Base-by-base conservation (phyloP, 2,329 filamentous ascomycete species). In the Colletotrichum magnum region DNA sequence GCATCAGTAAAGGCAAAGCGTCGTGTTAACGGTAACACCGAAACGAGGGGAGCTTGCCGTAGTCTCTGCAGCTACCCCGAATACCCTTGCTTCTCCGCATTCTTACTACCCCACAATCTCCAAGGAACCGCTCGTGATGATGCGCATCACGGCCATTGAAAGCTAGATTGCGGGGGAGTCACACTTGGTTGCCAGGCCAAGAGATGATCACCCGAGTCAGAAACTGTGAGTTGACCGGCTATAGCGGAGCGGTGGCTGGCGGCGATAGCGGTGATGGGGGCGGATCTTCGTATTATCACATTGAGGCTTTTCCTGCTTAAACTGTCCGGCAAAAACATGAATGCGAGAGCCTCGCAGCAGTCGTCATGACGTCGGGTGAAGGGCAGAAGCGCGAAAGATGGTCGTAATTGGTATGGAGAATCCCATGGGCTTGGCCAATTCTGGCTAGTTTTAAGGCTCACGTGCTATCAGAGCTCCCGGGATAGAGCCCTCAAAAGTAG, bases 151-250 rank as follows among this genome's bases (percentile, higher is more conserved):
- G 57, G 51, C 13, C 43, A 6, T 58, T 39, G 51, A 51, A 21
- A 21, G 62, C 16, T 69, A 7, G 51, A 51, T 28, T 69, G 67
- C 67, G 62, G 67, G 67, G 67, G 60, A 61, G 57, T 61, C 63
- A 62, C 67, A 61, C 61, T 61, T 62, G 62, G 56, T 52, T 13
- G 36, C 28, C 4, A 41, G 56, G 32, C 41, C 12, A n/a, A 47
- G 56, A 43, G 15, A n/a, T 56, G 50, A 47, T 32, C 24, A 26
- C 16, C 36, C 36, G 47, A 61, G 36, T 61, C 47, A 53, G 41
- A 28, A 9, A 58, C n/a, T n/a, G 26, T 56, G 16, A 28, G 41
- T 43, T 43, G 41, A 43, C 13, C 41, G 41, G 41, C 41, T 43
- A 12, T 15, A 43, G 41, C 16, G 13, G 41, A 43, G 16, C 13